Conservation (phyloP, 768 basidiomycete species). For the Rhodotorula kratochvilovae region DNA sequence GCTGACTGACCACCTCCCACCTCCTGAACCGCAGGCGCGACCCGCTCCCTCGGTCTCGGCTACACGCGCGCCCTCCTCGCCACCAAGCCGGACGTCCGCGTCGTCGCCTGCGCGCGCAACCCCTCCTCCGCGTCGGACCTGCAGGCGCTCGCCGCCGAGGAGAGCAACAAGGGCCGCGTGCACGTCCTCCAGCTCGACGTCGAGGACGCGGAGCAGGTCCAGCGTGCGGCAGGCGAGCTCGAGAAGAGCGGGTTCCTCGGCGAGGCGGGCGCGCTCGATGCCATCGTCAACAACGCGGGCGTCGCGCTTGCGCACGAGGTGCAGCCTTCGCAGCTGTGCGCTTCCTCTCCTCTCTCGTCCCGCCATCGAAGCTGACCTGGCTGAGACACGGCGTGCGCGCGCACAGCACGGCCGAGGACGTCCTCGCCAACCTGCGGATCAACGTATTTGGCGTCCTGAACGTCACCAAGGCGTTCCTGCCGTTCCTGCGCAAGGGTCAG, state of each 20-base stretch:
- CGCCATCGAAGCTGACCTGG: too few species aligned
- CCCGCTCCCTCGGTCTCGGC: slow-evolving; percentile 46
- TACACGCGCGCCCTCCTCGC: slow-evolving; percentile 43
- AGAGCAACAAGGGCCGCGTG: slow-evolving; percentile 43
- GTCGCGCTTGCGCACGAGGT: slow-evolving; percentile 6
- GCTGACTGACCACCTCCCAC: background rate
- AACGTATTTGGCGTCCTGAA: slow-evolving; percentile 50
- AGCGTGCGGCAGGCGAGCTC: slow-evolving; percentile 42
- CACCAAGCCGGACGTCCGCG: slow-evolving; percentile 26
- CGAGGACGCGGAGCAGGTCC: slow-evolving; percentile 44
- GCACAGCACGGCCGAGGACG: slow-evolving; percentile 8
- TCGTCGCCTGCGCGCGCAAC: slow-evolving; percentile 47
- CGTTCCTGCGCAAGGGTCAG: slow-evolving; percentile 44
- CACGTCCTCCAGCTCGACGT: slow-evolving; percentile 50
- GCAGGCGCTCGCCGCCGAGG: slow-evolving; percentile 11
- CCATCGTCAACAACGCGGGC: slow-evolving; percentile 33
- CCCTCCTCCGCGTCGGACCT: slow-evolving; percentile 38
- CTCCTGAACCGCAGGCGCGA: slow-evolving; percentile 35
- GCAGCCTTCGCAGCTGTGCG: slow-evolving; percentile 3
- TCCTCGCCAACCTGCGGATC: slow-evolving; percentile 39
- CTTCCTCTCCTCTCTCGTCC: background rate
- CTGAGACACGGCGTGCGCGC: background rate
- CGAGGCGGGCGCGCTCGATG: slow-evolving; percentile 12
- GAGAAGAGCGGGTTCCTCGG: slow-evolving; percentile 20
- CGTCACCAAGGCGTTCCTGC: slow-evolving; percentile 51